A percentile compares a stretch with the other conserved stretches of the same genome.
Conservation (phyloP, 805 yeast genomes). For the Ascoidea asiatica region DNA sequence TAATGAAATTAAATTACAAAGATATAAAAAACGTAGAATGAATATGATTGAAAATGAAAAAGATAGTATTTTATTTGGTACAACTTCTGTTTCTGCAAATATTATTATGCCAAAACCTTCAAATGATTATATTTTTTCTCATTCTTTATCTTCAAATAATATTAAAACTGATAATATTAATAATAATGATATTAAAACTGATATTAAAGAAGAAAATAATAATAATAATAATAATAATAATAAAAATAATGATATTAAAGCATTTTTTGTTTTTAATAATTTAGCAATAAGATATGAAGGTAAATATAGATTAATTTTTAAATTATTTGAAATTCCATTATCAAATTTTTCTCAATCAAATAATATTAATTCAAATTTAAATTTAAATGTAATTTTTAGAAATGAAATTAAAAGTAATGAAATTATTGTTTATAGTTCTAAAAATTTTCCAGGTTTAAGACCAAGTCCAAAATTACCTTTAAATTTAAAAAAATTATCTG, state of each 20-base stretch:
- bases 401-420: slow-evolving; percentile 2
- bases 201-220: not conserved
- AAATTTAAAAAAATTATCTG: slow-evolving; percentile 4
- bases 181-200: not conserved
- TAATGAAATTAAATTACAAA: slow-evolving; percentile 4
- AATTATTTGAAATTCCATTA: slow-evolving; percentile 5
- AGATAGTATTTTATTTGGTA: slow-evolving; percentile 5
- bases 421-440: slow-evolving; percentile 7
- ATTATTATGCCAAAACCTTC: not conserved
- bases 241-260: slow-evolving; percentile 2
- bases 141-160: not conserved
- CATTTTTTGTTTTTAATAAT: slow-evolving; percentile 9
- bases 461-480: slow-evolving; percentile 5
- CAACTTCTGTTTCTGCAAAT: slow-evolving; percentile 8
- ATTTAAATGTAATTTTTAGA: slow-evolving; percentile 1
- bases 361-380: not conserved
- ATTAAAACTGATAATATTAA: too few relatives aligned
- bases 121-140: too few relatives aligned
- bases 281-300: slow-evolving; percentile 9
- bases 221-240: not conserved
- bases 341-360: not conserved
- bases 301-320: slow-evolving; percentile 5
- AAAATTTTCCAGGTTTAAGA: slow-evolving; percentile 7
- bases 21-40: slow-evolving; percentile 8
- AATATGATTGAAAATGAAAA: slow-evolving; percentile 6